phyloP scores from a whole-genome alignment of 768 basidiomycete species.

The Cubamyces sp. region DNA sequence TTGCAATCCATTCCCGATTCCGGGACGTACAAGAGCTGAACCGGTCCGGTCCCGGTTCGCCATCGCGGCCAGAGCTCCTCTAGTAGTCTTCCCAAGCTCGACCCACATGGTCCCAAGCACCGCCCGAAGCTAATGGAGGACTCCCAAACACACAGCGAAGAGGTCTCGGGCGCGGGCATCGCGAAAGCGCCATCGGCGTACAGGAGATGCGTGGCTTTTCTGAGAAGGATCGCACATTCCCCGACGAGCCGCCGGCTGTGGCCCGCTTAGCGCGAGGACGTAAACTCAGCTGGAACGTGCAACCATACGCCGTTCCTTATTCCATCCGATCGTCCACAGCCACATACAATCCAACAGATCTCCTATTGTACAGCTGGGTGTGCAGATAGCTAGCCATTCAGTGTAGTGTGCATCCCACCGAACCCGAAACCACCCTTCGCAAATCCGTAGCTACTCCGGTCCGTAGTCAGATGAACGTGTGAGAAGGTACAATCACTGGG shows the following conservation, averaged over 20 bases:
- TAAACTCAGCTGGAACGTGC: conserved; percentile 13
- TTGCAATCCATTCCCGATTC: conserved; percentile 13
- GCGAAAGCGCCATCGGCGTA: background rate
- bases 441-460: no score
- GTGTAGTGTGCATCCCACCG: no score
- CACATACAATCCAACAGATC: conserved; percentile 3
- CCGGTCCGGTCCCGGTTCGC: conserved; percentile 19
- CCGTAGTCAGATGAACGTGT: background rate
- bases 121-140: background rate
- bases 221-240: conserved; percentile 1
- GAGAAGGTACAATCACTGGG: background rate
- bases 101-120: no score
- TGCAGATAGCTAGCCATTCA: background rate
- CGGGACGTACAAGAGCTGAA: conserved; percentile 7
- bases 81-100: background rate
- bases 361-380: background rate
- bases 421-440: no score
- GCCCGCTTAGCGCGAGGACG: conserved; percentile 10
- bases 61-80: background rate
- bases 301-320: conserved; percentile 10
- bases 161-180: background rate
- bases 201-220: conserved; percentile 3
- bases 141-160: background rate
- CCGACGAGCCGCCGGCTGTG: conserved; percentile 14
- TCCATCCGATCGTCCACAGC: background rate